Base-by-base conservation (phyloP, 2,329 filamentous ascomycete species). In the Penicillium decumbens region DNA sequence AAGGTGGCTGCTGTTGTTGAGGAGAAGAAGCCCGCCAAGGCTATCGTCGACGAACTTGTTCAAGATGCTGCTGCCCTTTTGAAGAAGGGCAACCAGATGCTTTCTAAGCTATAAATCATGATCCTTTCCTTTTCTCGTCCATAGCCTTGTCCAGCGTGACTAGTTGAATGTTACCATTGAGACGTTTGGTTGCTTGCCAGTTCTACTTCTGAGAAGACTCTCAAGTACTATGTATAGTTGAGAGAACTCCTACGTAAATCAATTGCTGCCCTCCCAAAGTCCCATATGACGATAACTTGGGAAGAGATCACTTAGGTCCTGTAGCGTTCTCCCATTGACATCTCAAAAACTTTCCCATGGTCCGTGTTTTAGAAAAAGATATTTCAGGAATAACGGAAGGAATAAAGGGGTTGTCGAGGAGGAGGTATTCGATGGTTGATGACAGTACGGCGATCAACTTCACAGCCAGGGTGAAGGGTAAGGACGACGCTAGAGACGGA, bases 1-100 rank as follows among this genome's bases (percentile, higher is more conserved):
- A 95, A 97, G 80, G 92, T 88, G 53, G 88, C 93, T 32, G 92
- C 93, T 25, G 89, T 96, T 28, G 88, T 93, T 49, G 93, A 92
- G 66, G 90, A 97, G 76, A 87, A 85, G 79, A 95, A 95, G 83
- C 77, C 80, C 33, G 93, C 93, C 54, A 95, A 91, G 81, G 88
- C 73, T 15, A 92, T 98, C 54, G 86, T 98, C 33, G 93, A 98
- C 66, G 93, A 98, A 77, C 87, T 98, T 63, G 88, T 98, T 56
- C 73, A 76, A 45, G 91, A 95, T 66, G 93, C 91, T 35, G 83
- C 88, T 50, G 78, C 77, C 54, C 81, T 80, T 71, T 70, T 95
- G 61, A 77, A 84, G 68, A 81, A 78, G 65, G 87, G 87, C 56
- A 82, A 82, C 71, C 80, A 82, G 67, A 72, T 79, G 59, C 77